These are phyloP conservation scores for Lanmaoa pseudosensibilis DNA, from an alignment of 768 basidiomycete genomes.

Conservation along the genomic window DNA sequence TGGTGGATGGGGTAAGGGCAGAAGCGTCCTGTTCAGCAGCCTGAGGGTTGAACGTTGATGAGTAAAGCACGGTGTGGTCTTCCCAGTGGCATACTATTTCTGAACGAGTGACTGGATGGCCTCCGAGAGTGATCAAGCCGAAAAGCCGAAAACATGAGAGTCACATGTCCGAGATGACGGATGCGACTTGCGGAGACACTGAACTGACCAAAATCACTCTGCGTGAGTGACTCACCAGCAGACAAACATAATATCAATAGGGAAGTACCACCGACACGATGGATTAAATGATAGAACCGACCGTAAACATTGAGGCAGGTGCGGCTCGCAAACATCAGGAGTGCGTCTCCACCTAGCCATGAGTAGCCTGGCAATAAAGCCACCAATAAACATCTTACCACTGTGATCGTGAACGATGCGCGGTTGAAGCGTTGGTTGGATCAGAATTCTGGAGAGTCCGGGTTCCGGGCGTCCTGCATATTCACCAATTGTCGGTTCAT, in stretches of 20 bases:
- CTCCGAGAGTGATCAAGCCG: neutral
- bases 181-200: neutral
- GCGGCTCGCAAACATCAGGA: neutral
- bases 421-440: neutral
- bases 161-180: neutral
- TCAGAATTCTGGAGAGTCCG: neutral
- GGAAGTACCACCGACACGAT: neutral
- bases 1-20: neutral
- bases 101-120: neutral
- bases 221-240: neutral
- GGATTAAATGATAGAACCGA: neutral
- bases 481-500: neutral
- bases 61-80: neutral
- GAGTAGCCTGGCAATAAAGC: neutral
- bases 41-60: neutral
- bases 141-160: slow-evolving; percentile 4
- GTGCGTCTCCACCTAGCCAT: neutral
- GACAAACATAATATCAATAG: neutral
- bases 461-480: neutral
- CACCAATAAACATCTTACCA: too few relatives aligned
- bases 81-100: slow-evolving; percentile 17
- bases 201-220: neutral
- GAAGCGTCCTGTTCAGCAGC: neutral
- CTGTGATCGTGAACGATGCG: neutral
- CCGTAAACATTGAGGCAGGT: neutral